These are phyloP conservation scores for Ogataea paraovalis DNA, from an alignment of 805 yeast species.

Conservation along the genomic window DNA sequence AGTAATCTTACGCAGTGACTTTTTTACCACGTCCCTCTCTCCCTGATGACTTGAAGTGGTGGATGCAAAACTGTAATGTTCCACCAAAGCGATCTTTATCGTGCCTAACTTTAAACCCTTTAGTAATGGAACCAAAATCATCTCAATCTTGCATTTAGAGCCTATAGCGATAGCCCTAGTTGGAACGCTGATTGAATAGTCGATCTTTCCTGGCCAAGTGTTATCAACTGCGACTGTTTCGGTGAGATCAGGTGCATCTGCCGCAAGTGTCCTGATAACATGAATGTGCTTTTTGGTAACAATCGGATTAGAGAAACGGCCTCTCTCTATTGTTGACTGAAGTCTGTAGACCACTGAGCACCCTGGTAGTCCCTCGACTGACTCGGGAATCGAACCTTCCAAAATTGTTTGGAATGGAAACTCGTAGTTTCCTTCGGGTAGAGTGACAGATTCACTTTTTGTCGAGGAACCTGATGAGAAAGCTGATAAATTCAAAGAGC, in stretches of 20 bases:
- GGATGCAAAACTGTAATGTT: conserved; percentile 56
- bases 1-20: conserved; percentile 39
- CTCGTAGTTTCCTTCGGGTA: conserved; percentile 78
- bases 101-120: conserved; percentile 79
- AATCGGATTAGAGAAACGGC: conserved; percentile 66
- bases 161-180: conserved; percentile 90
- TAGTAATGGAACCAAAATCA: conserved; percentile 70
- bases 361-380: conserved; percentile 85
- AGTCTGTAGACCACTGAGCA: conserved; percentile 69
- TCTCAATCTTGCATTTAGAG: conserved; percentile 62
- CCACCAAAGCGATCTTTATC: conserved; percentile 65
- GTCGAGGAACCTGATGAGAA: conserved; percentile 10
- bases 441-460: conserved; percentile 33
- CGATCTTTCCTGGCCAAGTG: conserved; percentile 93
- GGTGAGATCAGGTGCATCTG: conserved; percentile 81
- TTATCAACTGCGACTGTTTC: conserved; percentile 94
- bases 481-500: conserved; percentile 18
- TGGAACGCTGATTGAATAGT: conserved; percentile 82
- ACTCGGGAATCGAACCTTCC: conserved; percentile 83
- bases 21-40: conserved; percentile 56
- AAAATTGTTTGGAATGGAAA: conserved; percentile 82
- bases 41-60: conserved; percentile 53
- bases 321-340: conserved; percentile 78
- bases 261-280: conserved; percentile 78
- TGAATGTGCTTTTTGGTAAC: conserved; percentile 68